Percentiles rank a stretch among this genome's conserved stretches.
These are phyloP conservation scores for Streptanthus diversifolius DNA, from an alignment of 345 rosid genomes.

Conservation along the genomic window DNA sequence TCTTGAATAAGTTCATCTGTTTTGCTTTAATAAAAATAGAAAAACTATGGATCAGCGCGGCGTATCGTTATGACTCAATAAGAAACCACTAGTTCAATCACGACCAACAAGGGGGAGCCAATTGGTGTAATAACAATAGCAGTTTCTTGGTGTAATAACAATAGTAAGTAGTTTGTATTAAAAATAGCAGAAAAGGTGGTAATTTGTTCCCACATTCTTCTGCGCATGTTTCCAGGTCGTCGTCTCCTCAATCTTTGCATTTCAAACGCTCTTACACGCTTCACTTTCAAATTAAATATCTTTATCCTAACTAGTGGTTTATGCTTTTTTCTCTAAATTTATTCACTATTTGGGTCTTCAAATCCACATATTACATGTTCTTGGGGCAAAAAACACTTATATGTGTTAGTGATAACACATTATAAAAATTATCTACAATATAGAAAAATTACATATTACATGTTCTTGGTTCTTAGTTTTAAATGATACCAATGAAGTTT, in stretches of 20 bases:
- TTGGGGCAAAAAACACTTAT: too few species aligned
- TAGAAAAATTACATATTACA: too few species aligned
- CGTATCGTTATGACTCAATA: background rate
- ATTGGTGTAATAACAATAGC: background rate
- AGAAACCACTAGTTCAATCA: background rate
- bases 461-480: too few species aligned
- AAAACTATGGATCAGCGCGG: background rate
- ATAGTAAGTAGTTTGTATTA: background rate
- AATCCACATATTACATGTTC: background rate
- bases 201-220: slow-evolving; percentile 15
- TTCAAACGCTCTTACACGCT: background rate
- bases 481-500: background rate
- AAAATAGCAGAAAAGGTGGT: background rate
- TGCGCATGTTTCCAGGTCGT: slow-evolving; percentile 20
- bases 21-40: background rate
- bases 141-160: background rate
- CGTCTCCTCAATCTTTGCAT: slow-evolving; percentile 9
- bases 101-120: background rate
- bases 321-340: too few species aligned
- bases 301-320: background rate
- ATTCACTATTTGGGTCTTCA: too few species aligned
- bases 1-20: background rate
- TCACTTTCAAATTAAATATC: background rate
- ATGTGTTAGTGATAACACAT: too few species aligned
- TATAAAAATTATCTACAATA: too few species aligned